Evolutionary conservation across 371 early-diverging fungal species (phyloP), one percentile per base, ranked within the genome.

Genomic region (Parasitella parasitica): DNA sequence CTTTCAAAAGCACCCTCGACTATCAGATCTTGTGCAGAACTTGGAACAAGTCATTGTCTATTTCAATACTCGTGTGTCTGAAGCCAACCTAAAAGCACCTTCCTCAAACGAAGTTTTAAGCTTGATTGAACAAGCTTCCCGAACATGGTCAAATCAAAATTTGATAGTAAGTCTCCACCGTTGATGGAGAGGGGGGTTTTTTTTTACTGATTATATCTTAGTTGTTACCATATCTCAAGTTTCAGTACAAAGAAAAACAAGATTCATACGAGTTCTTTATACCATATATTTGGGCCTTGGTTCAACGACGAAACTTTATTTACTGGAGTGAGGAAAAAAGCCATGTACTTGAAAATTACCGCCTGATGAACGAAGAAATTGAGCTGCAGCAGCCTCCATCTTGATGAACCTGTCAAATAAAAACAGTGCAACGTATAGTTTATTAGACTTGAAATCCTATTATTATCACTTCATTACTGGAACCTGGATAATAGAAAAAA

Each of bases 241-340:
- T 89, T 59, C 78, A 85, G 57, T 90, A 87, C 63, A 85, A 89
- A 57, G 87, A 88, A 68, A 86, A 86, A 27, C 67, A 72, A 43
- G 83, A 86, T 53, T 78, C 85, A 6, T 80, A 67, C 56, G 79
- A 83, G 38, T 91, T 91, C 59, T 88, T 87, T 72, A 76, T 87
- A 46, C 90, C 91, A 1, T 90, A 89, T 68, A 82, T 87, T 5
- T 91, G 92, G 92, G 81, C 83, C 6, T 50, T 89, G 4, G 68
- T 86, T 27, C 81, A 86, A 64, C 67, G 82, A 35, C 78, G 78
- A 36, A 73, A 75, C 24, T 84, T 84, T 68, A 84, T 89, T 49
- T 85, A 88, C 51, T 91, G 91, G 91, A 86, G 86, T 60, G 86
- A 85, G 41, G 84, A 86, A 22, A 88, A 85, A 41, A 75, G 85